Evolutionary conservation across 208 protist genomes (phyloP).

Genomic region (Leishmania gerbilli): DNA sequence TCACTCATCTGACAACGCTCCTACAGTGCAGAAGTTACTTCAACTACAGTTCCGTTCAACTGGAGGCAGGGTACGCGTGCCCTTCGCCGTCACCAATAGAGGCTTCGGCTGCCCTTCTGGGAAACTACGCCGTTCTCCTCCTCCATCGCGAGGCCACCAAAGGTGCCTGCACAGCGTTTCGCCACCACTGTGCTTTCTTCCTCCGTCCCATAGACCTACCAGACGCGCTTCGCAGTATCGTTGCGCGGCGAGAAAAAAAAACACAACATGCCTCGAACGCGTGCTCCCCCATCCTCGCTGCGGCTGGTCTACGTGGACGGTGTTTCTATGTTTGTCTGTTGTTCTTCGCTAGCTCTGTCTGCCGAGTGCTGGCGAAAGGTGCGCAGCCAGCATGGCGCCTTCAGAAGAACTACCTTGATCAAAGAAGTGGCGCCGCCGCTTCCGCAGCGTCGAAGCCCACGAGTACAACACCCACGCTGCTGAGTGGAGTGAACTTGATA

Average conservation of each 20-base stretch:
- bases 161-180: neutral
- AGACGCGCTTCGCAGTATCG: neutral
- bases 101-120: too few relatives aligned
- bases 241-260: neutral
- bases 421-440: neutral
- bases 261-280: neutral
- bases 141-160: neutral
- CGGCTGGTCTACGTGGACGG: neutral
- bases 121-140: neutral
- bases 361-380: neutral
- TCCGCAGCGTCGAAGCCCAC: neutral
- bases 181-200: neutral
- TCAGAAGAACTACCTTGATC: constrained; percentile 20
- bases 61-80: neutral
- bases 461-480: neutral
- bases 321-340: neutral
- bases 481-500: neutral
- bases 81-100: neutral
- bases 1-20: neutral
- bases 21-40: neutral
- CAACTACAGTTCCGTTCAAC: neutral
- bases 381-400: constrained; percentile 1
- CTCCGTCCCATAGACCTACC: neutral
- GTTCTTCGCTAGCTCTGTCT: neutral
- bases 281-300: neutral